Conservation (phyloP, 768 basidiomycete genomes). For the Gymnopilus dilepis region DNA sequence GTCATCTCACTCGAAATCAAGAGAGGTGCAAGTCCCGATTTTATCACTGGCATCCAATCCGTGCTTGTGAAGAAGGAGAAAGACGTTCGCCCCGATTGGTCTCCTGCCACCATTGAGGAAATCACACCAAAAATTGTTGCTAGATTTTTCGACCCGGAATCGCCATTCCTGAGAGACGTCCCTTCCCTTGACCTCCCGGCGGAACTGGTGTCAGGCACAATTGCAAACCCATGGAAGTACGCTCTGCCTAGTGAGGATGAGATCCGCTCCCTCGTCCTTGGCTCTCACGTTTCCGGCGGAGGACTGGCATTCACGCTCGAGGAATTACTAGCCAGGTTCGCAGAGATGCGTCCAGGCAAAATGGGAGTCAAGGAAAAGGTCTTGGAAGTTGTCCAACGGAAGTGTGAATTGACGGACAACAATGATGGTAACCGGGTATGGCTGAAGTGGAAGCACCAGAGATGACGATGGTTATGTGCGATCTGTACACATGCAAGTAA, state of each 20-base stretch:
- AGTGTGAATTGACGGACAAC: slow-evolving; percentile 65
- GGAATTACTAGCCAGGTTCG: slow-evolving; percentile 66
- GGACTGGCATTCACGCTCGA: slow-evolving; percentile 62
- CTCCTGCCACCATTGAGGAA: slow-evolving; percentile 63
- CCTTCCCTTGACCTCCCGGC: slow-evolving; percentile 52
- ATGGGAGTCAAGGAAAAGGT: slow-evolving; percentile 78
- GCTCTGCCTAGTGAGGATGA: slow-evolving; percentile 81
- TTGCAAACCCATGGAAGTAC: slow-evolving; percentile 41
- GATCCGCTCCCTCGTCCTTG: slow-evolving; percentile 68
- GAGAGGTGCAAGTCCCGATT: slow-evolving; percentile 84
- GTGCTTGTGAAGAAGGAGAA: slow-evolving; percentile 56
- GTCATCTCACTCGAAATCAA: slow-evolving; percentile 38
- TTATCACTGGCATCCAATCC: slow-evolving; percentile 78
- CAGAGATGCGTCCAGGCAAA: slow-evolving; percentile 52
- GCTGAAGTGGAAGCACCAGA: slow-evolving; percentile 61
- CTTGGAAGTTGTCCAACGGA: slow-evolving; percentile 72
- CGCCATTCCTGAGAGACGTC: slow-evolving; percentile 49
- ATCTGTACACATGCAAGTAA: slow-evolving; percentile 10
- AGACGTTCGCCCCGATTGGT: slow-evolving; percentile 65
- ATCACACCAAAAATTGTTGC: slow-evolving; percentile 62
- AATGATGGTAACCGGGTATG: slow-evolving; percentile 63
- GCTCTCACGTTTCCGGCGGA: slow-evolving; percentile 66
- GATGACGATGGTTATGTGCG: slow-evolving; percentile 25
- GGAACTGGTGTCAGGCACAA: slow-evolving; percentile 29
- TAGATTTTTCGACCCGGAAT: slow-evolving; percentile 70